Percentiles rank a stretch among this genome's conserved stretches.
Conservation (phyloP, 2,329 filamentous ascomycete genomes). For the Diaporthe caulivora region DNA sequence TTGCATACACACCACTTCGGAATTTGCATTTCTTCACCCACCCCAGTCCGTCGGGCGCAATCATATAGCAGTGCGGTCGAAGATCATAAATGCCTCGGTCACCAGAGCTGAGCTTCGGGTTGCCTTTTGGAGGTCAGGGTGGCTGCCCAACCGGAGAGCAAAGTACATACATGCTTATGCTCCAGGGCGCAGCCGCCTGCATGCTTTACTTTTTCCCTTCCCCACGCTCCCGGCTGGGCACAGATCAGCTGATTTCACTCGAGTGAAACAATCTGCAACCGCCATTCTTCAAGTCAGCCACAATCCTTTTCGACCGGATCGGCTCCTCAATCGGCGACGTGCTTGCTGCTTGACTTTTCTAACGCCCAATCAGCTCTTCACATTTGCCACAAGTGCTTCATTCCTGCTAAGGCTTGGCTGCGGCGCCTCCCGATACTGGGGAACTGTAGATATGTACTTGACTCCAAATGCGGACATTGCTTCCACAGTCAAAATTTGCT, state of each 20-base stretch:
- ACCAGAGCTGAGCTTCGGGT: not conserved
- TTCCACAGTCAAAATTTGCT: too few relatives aligned
- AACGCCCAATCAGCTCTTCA: not conserved
- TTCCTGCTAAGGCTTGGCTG: not conserved
- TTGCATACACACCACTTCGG: not conserved
- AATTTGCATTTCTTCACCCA: not conserved
- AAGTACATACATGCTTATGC: not conserved
- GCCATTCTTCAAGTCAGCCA: not conserved
- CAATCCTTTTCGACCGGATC: not conserved
- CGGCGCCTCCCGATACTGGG: not conserved
- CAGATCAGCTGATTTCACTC: constrained; percentile 1
- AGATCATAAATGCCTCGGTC: not conserved
- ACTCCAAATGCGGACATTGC: too few relatives aligned
- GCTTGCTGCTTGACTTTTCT: not conserved
- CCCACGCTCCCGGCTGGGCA: not conserved
- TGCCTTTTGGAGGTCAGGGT: not conserved
- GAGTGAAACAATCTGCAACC: constrained; percentile 11
- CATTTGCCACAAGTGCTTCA: not conserved
- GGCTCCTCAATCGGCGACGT: not conserved
- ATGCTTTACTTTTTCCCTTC: constrained; percentile 9
- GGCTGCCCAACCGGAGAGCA: not conserved
- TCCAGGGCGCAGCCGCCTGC: not conserved
- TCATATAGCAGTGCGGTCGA: not conserved
- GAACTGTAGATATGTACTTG: too few relatives aligned
- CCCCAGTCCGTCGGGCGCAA: not conserved